phyloP scores from a whole-genome alignment of 176 grass and related monocot genomes.

The barley (Hordeum vulgare) region DNA sequence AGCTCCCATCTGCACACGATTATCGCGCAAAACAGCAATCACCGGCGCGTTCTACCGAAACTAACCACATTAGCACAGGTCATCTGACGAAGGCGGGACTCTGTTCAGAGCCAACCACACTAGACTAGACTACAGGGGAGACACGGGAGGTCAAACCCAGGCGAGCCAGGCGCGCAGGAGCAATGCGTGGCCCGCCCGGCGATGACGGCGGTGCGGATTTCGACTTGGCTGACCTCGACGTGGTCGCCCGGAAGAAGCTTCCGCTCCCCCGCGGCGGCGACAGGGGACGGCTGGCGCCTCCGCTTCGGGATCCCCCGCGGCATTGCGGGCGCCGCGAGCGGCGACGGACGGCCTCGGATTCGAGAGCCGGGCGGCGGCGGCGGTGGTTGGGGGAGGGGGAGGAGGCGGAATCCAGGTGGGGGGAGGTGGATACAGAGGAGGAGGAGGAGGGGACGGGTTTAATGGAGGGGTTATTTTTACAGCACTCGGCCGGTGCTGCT shows the following conservation, averaged over 20 bases:
- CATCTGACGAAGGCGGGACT: not conserved
- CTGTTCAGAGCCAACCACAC: not conserved
- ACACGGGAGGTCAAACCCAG: not conserved
- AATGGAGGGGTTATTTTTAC: not conserved
- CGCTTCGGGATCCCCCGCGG: constrained; percentile 14
- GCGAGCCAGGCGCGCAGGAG: not conserved
- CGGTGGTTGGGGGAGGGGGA: not conserved
- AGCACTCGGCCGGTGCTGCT: not conserved
- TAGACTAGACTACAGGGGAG: not conserved
- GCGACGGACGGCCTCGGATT: not conserved
- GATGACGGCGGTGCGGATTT: not conserved
- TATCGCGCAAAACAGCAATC: not conserved
- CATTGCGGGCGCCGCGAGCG: not conserved
- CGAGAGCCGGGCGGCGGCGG: not conserved
- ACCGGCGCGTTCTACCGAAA: not conserved
- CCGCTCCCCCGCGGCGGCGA: constrained; percentile 9
- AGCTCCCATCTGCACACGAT: not conserved
- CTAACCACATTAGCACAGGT: not conserved
- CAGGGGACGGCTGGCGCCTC: constrained; percentile 13
- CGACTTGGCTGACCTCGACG: constrained; percentile 39
- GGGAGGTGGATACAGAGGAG: not conserved
- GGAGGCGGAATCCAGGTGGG: not conserved
- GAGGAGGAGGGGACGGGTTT: not conserved
- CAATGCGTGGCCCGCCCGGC: not conserved
- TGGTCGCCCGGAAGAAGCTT: constrained; percentile 45